Evolutionary conservation across 148 eudicot genomes (phyloP), one percentile per base, ranked within the genome.

Genomic region (Bassia scoparia): DNA sequence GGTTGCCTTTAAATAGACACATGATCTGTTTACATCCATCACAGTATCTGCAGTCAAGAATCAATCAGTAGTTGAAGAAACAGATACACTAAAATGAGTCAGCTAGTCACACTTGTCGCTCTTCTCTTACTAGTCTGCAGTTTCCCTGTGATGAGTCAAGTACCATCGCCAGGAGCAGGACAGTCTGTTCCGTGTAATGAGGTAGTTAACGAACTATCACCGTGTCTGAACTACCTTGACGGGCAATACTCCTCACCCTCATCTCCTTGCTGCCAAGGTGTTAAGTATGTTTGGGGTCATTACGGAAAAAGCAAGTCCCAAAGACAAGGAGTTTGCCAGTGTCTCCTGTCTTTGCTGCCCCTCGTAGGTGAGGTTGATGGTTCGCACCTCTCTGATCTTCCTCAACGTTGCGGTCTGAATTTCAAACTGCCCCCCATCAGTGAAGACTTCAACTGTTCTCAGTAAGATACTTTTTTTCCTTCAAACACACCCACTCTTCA

Each of bases 151-250:
- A 72, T 27, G 46, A 27, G 69, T 30, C 69, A 66, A 43, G 7
- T 0, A 41, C 34, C 48, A 24, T 18, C 2, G 41, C 31, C 29
- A 26, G 61, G 61, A 16, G 16, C 62, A 67, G 61, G 27, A 13
- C 27, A 53, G 17, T 15, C 44, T 23, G n/a, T 75, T 12, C 43
- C 78, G 26, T 79, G 82, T 55, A 17, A n/a, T 27, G 5, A 11
- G 37, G 82, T 79, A 2, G 9, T 63, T 61, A 67, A 69, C 5
- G 58, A 69, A n/a, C 50, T 79, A 43, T 69, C 18, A 26, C 75
- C 82, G 3, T 79, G 82, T 23, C 52, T 79, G 30, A 18, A 78
- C 27, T 79, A 69, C 54, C 71, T 79, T 18, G 31, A 70, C 30
- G 26, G 27, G 7, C 63, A 74, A 63, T 23, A 4, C 33, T 15